Evolutionary conservation across 2,329 filamentous ascomycete species (phyloP), one percentile per base, ranked within the genome.

Genomic region (Colletotrichum trifolii): DNA sequence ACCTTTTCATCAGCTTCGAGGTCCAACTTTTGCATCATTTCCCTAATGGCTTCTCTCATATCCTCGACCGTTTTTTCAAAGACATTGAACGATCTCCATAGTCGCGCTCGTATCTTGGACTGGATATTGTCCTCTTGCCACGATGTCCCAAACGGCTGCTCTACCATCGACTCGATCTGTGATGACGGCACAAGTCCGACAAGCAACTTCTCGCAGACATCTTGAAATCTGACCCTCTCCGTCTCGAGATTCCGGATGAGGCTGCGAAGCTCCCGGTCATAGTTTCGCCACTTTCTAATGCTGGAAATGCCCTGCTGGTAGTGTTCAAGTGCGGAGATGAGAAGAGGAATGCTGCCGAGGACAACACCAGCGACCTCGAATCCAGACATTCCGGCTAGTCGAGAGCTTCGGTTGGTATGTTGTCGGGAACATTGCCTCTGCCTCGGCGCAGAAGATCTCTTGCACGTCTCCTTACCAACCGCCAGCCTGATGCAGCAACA

Each of bases 171-270:
- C 6, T 75, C 70, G 0, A 77, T 69, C 7, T 73, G 46, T 6
- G 47, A n/a, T 0, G 60, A 66, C 0, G 71, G 60, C 0, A 74
- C 71, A 0, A 74, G 64, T 1, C 72, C 73, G 0, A 55, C 59
- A 3, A 77, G 69, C 0, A 78, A 69, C 9, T 72, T 72, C 17
- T 76, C 68, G 39, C 70, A 77, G 7, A 74, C 71, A 46, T 77
- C 75, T 4, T 71, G 63, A 0, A 76, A 45, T 11, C 72, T 75
- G 3, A 66, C 64, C 1, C 66, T 47, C 38, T 77, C 75, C 0
- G 69, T 75, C 4, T 65, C 54, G 3, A 78, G 63, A 0, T 65
- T 67, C 0, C 60, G 57, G 4, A 70, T 67, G 2, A 77, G 69
- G 10, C 52, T 71, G 3, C 57, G 66, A 6, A 73, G 54, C 13